Evolutionary conservation across 139 green algal genomes (phyloP).

Genomic region (Chlorella sp.): DNA sequence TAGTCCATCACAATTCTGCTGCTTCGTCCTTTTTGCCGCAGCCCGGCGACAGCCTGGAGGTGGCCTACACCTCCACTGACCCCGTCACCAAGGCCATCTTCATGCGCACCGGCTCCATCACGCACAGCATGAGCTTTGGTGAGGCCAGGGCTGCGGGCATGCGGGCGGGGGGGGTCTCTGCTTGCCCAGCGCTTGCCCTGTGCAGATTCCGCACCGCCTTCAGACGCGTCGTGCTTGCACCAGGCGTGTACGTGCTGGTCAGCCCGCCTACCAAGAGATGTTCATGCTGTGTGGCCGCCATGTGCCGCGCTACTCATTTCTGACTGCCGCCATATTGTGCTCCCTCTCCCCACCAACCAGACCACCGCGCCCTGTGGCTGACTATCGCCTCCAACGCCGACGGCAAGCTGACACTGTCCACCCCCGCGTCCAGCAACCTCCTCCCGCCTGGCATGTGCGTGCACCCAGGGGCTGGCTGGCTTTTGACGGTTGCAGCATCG

Average conservation of each 20-base stretch:
- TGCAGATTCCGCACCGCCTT: no score
- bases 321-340: neutral
- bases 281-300: neutral
- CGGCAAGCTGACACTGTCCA: no score
- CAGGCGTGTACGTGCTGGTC: neutral
- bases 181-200: neutral
- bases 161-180: neutral
- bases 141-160: neutral
- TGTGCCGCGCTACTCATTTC: neutral
- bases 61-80: neutral
- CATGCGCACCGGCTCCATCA: conserved; percentile 8
- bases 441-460: conserved; percentile 3
- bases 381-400: no score
- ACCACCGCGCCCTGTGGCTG: no score
- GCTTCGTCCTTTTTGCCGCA: neutral
- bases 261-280: neutral
- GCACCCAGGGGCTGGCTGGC: no score
- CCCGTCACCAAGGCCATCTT: neutral
- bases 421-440: no score
- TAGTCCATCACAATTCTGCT: no score
- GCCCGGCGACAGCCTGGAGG: neutral
- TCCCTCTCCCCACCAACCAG: neutral
- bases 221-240: no score
- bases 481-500: neutral
- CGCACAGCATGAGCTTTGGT: conserved; percentile 23